Evolutionary conservation across 2,329 filamentous ascomycete species (phyloP).

Genomic region (Fusarium ambrosium): DNA sequence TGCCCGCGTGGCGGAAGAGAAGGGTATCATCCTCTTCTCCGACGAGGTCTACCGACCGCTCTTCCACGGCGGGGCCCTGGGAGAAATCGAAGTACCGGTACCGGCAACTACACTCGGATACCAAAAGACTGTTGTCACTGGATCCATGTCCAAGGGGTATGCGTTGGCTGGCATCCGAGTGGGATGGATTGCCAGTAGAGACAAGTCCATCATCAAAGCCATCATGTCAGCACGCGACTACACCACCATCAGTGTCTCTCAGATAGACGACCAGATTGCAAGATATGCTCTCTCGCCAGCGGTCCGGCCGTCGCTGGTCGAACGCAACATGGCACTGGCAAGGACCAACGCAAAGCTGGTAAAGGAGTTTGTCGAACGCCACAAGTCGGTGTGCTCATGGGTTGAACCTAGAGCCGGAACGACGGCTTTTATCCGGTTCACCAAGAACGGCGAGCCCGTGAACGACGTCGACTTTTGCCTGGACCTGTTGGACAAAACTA

Average conservation of each 20-base stretch:
- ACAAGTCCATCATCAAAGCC: conserved; percentile 71
- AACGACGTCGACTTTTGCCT: conserved; percentile 81
- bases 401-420: conserved; percentile 83
- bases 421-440: conserved; percentile 82
- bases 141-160: conserved; percentile 89
- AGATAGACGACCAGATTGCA: conserved; percentile 84
- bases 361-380: conserved; percentile 75
- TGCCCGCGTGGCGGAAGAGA: conserved; percentile 72
- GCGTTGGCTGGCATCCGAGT: conserved; percentile 84
- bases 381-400: conserved; percentile 76
- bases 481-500: conserved; percentile 75
- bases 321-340: conserved; percentile 73
- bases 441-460: conserved; percentile 70
- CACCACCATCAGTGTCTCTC: conserved; percentile 88
- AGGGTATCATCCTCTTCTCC: conserved; percentile 75
- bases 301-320: conserved; percentile 58
- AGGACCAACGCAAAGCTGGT: conserved; percentile 76
- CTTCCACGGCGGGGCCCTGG: conserved; percentile 74
- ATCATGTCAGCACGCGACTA: conserved; percentile 80
- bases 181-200: conserved; percentile 84
- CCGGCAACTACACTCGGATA: conserved; percentile 78
- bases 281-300: conserved; percentile 75
- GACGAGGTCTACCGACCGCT: conserved; percentile 90
- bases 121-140: conserved; percentile 77
- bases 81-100: conserved; percentile 70